Evolutionary conservation across 2,329 filamentous ascomycete species (phyloP).

Genomic region (Pleomassaria siparia): DNA sequence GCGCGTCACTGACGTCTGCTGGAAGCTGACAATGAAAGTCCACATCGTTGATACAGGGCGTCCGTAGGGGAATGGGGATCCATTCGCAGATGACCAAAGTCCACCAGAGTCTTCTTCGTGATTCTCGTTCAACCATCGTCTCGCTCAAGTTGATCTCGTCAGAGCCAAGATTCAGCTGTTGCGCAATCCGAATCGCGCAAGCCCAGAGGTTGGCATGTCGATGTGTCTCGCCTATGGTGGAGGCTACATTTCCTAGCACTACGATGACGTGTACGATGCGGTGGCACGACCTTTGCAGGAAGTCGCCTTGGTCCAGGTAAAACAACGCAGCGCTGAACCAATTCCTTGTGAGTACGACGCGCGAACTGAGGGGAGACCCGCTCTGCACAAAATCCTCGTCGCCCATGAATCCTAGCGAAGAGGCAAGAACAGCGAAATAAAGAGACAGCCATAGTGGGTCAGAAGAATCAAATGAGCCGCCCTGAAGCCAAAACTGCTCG

Average conservation of each 20-base stretch:
- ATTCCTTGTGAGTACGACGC: conserved; percentile 7
- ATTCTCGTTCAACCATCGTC: conserved; percentile 8
- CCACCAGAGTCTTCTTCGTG: conserved; percentile 16
- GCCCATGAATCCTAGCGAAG: conserved; percentile 12
- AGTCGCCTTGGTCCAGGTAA: conserved; percentile 12
- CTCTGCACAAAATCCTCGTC: conserved; percentile 9
- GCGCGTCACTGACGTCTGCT: conserved; percentile 10
- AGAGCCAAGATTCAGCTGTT: conserved; percentile 12
- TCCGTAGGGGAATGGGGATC: conserved; percentile 10
- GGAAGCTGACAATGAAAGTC: conserved; percentile 14
- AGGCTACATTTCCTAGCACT: conserved; percentile 12
- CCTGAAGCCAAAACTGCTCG: conserved; percentile 7
- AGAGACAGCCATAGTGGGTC: conserved; percentile 14
- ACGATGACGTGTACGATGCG: conserved; percentile 8
- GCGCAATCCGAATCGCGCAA: conserved; percentile 11
- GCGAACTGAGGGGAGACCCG: conserved; percentile 3
- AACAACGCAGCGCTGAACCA: conserved; percentile 15
- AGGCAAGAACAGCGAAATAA: conserved; percentile 15
- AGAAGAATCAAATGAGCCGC: conserved; percentile 1
- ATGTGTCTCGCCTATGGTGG: conserved; percentile 13
- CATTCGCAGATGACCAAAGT: conserved; percentile 16
- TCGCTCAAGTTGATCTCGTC: conserved; percentile 7
- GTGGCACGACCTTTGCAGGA: conserved; percentile 11
- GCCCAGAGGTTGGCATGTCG: conserved; percentile 17
- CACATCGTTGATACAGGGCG: conserved; percentile 13